Evolutionary conservation across 192 early-diverging fungal genomes (phyloP), one percentile per base, ranked within the genome.

Genomic region (Phycomyces nitens): DNA sequence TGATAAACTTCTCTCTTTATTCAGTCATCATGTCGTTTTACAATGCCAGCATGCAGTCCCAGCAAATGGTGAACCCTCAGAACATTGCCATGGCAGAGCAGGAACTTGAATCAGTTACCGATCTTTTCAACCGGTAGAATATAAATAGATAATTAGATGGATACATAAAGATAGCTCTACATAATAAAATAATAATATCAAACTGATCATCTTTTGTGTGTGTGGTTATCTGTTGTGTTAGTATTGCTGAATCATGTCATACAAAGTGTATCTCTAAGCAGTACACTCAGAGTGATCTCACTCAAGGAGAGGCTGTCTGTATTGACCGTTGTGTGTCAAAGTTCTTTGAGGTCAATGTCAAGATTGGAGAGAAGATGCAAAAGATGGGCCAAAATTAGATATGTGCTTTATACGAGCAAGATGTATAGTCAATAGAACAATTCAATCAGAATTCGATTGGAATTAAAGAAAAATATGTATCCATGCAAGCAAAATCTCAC

Each of bases 221-320:
- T 20, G 20, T 2, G 12, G 16, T 53, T 41, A 21, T 21, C 29
- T 40, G 15, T 52, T 8, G 22, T 51, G 29, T 39, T 71, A 87
- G 89, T 52, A 86, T 95, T 56, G 82, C 84, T 58, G 85, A 91
- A 49, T 82, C 88, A n/a, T 96, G 94, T 82, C 84, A 91, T 75
- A 73, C 82, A 58, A 96, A 96, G 71, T 96, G 94, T 71, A 85
- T 96, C 43, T 80, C 88, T 24, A 80, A 83, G 74, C 79, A 82
- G 41, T 96, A 96, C 70, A 78, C 75, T 55, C 87, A 91, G 59
- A 83, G 80, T 43, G 88, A 91, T 29, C 77, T 96, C 50, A 91
- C 85, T 67, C 93, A 94, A 75, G 94, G 92, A 54, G 94, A 96
- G 77, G 87, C 90, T 12, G 91, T 94, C n/a, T 96, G 94, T 73